Evolutionary conservation across 441 rosid genomes (phyloP), one percentile per base, ranked within the genome.

Genomic region (Arabidopsis lyrata): DNA sequence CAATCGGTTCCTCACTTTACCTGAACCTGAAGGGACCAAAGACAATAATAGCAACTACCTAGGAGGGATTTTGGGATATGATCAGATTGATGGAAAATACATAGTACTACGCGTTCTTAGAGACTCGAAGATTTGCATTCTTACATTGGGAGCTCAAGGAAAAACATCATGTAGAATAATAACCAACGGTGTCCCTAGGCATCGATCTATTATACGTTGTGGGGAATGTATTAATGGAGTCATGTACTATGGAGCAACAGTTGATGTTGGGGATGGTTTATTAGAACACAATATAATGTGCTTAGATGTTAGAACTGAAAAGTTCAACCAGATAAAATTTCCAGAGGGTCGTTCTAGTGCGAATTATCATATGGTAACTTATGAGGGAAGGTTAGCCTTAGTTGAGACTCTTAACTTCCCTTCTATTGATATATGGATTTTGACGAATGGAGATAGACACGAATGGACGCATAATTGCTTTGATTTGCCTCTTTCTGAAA

Each of bases 361-460:
- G n/a, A n/a, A 20, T 8, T 16, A 0, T 24, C 13, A 29, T 34
- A 8, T 63, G 16, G 29, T 32, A 11, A 8, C 41, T 14, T 36
- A 49, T 50, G 35, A 50, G 9, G 35, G 59, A 13, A 66, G 59
- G 5, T 36, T 66, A 22, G 35, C 48, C 35, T 13, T 18, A 16
- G 5, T 48, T 9, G 3, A 24, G 27, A 24, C 27, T 24, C 4
- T 24, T 24, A 24, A 24, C 0, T 48, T 11, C 29, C 27, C 54
- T 20, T 18, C 3, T 8, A 4, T 22, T 55, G 24, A 56, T 8
- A 14, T 68, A 35, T 68, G 55, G 63, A 42, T 13, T 34, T 32
- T 68, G 73, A 61, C 42, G 20, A 20, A 66, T 38, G 61, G 24
- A 50, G 48, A 66, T 56, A 55, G 44, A 16, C 53, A 41, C 42